Evolutionary conservation across 768 basidiomycete species (phyloP), one percentile per base, ranked within the genome.

Genomic region (Leccinum sublutescens): DNA sequence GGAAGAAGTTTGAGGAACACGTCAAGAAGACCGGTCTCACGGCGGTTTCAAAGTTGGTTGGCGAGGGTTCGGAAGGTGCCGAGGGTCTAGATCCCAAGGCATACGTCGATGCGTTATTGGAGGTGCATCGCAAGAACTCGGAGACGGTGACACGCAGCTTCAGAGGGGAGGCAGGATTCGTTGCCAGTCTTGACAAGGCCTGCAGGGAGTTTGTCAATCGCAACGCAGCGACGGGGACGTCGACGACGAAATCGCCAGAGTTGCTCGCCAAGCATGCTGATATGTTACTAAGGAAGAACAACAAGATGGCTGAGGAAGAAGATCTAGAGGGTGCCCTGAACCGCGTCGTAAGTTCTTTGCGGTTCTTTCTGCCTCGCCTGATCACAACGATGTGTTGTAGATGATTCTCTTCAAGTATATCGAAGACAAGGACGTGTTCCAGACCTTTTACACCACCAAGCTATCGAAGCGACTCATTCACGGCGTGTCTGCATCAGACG

Each of bases 401-500:
- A 97, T 98, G 95, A 82, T 92, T 14, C 78, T 98, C 52, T 97
- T 99, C 89, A 95, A 95, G 73, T 98, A 97, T 75, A 89, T 98
- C 66, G 93, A 95, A 71, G 95, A 98, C 80, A 97, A 97, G 79
- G 96, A 99, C 64, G 93, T 98, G 12, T 99, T 98, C 86, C 95
- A 96, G 71, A 91, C 91, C 17, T 98, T 96, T 81, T 98, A 99
- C 77, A 91, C 89, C 15, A 96, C 93, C 62, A 95, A 93, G 73
- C 76, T 98, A 23, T 92, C 92, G 36, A 92, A 91, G 71, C 93
- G 96, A 61, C 85, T 99, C 25, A 93, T 99, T 65, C 87, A 92
- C 64, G 85, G 86, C 12, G 86, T 91, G 3, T 98, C 94, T 11
- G 92, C 93, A 7, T 98, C 95, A 2, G 95, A 98, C 66, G 96